Evolutionary conservation across 2,329 filamentous ascomycete species (phyloP).

Genomic region (Meredithiella fracta): DNA sequence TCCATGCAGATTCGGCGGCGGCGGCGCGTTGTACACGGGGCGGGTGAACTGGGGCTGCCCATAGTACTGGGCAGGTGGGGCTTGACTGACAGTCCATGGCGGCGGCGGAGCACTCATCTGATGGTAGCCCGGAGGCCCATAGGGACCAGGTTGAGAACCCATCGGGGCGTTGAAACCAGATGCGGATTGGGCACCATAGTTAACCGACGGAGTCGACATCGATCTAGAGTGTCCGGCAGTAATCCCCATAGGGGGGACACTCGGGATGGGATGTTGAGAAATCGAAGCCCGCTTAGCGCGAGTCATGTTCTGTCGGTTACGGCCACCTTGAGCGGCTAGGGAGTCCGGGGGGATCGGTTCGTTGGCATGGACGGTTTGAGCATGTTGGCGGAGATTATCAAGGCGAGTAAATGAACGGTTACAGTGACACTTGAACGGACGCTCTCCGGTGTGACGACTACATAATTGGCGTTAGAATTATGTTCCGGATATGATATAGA

Average conservation of each 20-base stretch:
- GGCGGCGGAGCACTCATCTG: background rate
- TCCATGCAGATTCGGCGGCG: background rate
- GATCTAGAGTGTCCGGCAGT: constrained; percentile 9
- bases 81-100: background rate
- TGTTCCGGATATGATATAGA: too few species aligned
- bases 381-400: constrained; percentile 62
- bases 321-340: constrained; percentile 65
- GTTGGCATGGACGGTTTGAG: constrained; percentile 92
- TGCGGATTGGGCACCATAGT: constrained; percentile 2
- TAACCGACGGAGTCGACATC: constrained; percentile 10
- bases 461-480: background rate
- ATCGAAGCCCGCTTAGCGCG: constrained; percentile 24
- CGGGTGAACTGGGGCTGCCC: background rate
- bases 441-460: constrained; percentile 93
- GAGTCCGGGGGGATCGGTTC: constrained; percentile 93
- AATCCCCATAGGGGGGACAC: constrained; percentile 20
- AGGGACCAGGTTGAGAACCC: too few species aligned
- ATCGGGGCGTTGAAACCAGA: background rate
- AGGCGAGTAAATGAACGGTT: constrained; percentile 41
- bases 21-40: background rate
- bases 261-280: constrained; percentile 47
- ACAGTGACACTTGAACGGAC: constrained; percentile 93
- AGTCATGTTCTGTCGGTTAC: constrained; percentile 59
- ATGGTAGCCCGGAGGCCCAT: background rate
- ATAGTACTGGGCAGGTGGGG: background rate